Conservation (phyloP, 2,329 filamentous ascomycete genomes). For the Colletotrichum somersetense region DNA sequence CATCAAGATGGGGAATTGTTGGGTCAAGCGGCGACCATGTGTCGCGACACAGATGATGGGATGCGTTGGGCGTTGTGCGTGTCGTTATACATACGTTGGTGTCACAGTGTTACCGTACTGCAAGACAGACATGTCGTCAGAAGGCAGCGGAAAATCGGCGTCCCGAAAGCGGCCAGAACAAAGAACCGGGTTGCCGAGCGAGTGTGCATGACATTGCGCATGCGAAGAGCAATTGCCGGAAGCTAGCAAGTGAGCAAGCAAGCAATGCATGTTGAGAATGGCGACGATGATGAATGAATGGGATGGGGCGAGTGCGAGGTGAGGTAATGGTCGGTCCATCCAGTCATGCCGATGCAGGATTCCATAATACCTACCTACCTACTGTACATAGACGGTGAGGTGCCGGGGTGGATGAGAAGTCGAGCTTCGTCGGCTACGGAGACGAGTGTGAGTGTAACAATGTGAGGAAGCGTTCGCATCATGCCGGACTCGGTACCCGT, state of each 20-base stretch:
- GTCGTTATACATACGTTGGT: not conserved
- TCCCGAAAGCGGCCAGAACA: conserved; percentile 27
- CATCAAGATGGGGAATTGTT: not conserved
- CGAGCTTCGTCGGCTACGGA: conserved; percentile 5
- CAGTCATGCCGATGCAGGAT: conserved; percentile 10
- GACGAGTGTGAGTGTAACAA: conserved; percentile 2
- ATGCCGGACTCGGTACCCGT: not conserved
- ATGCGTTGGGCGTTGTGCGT: not conserved
- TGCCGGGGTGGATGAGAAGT: conserved; percentile 2
- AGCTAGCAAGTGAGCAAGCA: conserved; percentile 14
- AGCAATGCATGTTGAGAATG: conserved; percentile 18
- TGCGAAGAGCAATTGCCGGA: conserved; percentile 30
- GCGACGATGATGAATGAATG: not conserved
- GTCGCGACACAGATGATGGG: conserved; percentile 15
- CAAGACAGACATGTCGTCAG: conserved; percentile 11
- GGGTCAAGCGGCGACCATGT: conserved; percentile 3
- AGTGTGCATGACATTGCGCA: conserved; percentile 33
- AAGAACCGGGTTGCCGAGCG: not conserved
- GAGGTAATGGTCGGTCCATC: not conserved
- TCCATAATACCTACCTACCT: not conserved
- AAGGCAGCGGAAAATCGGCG: conserved; percentile 16
- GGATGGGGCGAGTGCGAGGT: conserved; percentile 7
- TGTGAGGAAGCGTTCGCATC: conserved; percentile 6
- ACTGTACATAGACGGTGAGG: not conserved
- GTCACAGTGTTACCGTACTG: not conserved